Percentiles rank a stretch among this genome's conserved stretches.
Conservation (phyloP, 805 yeast species). For the Yarrowia osloensis region DNA sequence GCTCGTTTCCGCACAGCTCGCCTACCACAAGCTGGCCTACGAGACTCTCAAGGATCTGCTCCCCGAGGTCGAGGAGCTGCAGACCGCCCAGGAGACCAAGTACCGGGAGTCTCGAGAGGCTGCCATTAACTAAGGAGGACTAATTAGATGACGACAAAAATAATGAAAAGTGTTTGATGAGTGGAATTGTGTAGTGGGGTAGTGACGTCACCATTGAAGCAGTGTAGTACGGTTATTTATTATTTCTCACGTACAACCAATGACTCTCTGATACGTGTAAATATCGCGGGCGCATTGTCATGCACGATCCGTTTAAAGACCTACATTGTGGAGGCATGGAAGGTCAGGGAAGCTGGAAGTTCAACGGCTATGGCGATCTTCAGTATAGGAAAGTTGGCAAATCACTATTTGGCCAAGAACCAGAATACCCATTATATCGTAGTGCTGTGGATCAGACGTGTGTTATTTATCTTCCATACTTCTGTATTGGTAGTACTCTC, state of each 20-base stretch:
- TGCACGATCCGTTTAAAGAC: background rate
- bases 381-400: no score
- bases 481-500: no score
- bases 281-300: background rate
- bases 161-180: conserved; percentile 22
- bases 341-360: background rate
- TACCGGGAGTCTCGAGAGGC: conserved; percentile 42
- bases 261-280: background rate
- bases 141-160: conserved; percentile 15
- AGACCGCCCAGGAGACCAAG: conserved; percentile 52
- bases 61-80: conserved; percentile 62
- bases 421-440: no score
- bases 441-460: no score
- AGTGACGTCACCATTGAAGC: no score
- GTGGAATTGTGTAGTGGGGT: background rate
- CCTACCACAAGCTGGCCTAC: conserved; percentile 73
- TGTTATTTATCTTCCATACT: no score
- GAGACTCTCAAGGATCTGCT: conserved; percentile 65
- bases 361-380: background rate
- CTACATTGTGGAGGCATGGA: conserved; percentile 4
- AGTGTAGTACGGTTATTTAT: no score
- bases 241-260: no score
- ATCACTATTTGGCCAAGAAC: no score
- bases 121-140: conserved; percentile 19
- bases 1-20: conserved; percentile 75